Evolutionary conservation across 306 rosid species (phyloP).

Genomic region (Prosopis cineraria): DNA sequence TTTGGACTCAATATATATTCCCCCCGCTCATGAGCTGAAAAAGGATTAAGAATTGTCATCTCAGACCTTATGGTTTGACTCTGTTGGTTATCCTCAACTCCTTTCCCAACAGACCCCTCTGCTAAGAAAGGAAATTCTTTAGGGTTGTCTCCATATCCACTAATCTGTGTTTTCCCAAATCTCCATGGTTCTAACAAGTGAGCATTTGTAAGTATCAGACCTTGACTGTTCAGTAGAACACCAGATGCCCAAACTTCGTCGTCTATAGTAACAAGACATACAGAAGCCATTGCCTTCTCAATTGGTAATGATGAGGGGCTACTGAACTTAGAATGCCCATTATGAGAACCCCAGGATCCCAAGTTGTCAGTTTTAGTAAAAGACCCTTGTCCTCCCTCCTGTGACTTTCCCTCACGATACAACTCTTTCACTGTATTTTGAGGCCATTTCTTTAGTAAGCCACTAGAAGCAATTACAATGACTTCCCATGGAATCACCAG

Average conservation of each 20-base stretch:
- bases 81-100: slow-evolving; percentile 38
- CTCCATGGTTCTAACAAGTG: slow-evolving; percentile 94
- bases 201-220: slow-evolving; percentile 93
- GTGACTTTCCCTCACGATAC: slow-evolving; percentile 36
- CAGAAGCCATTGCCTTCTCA: slow-evolving; percentile 77
- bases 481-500: slow-evolving; percentile 97
- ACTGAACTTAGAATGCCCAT: slow-evolving; percentile 35
- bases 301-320: slow-evolving; percentile 47
- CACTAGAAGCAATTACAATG: slow-evolving; percentile 67
- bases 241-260: slow-evolving; percentile 98
- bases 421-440: slow-evolving; percentile 44
- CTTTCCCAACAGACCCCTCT: slow-evolving; percentile 37
- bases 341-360: slow-evolving; percentile 35
- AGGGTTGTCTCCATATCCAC: slow-evolving; percentile 43
- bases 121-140: slow-evolving; percentile 32
- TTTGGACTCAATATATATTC: slow-evolving; percentile 38
- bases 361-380: slow-evolving; percentile 26
- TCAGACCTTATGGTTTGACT: slow-evolving; percentile 35
- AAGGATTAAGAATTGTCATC: slow-evolving; percentile 36
- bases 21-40: slow-evolving; percentile 40
- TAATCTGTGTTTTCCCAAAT: slow-evolving; percentile 68
- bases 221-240: slow-evolving; percentile 70
- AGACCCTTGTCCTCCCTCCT: slow-evolving; percentile 41
- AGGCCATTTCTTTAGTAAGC: slow-evolving; percentile 61
- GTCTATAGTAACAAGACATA: slow-evolving; percentile 84